Evolutionary conservation across 768 basidiomycete genomes (phyloP), one percentile per base, ranked within the genome.

Genomic region (Russula sp.): DNA sequence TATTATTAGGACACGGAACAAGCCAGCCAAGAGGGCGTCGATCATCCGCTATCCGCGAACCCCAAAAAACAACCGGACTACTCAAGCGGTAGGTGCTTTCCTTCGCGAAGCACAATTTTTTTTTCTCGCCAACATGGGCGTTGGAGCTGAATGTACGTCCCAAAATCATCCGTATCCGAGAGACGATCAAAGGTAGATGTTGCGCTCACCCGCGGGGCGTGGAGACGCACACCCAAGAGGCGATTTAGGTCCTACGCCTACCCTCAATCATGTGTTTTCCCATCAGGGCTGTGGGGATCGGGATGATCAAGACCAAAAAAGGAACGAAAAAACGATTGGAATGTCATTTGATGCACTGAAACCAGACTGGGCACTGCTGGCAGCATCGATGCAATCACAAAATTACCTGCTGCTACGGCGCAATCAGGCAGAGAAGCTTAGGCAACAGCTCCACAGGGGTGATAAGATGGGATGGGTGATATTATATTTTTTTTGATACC

Each of bases 81-180:
- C 48, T 10, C 42, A 29, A 52, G 7, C 3, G 25, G 20, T 10
- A 22, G 14, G 50, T 3, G 3, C 4, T n/a, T 14, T n/a, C 18
- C 58, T 59, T 59, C 50, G 50, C 58, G 58, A 59, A 46, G 51
- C 22, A 0, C 2, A 4, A 20, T 38, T 38, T 18, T 35, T 34
- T 11, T 36, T 38, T 45, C 25, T 43, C 16, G 9, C 16, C 49
- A 11, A 29, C 11, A 20, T 10, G 18, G 18, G 42, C 14, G 2
- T 41, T 57, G 49, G 56, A 61, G 60, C 16, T 20, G 39, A 7
- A 13, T 50, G 41, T 56, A 61, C 55, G 58, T 59, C 48, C 48
- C 9, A 56, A 34, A 43, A 13, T 22, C 29, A 9, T 46, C 55
- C 20, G 54, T 34, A 46, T 14, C 45, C 45, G 29, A 32, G 32